Conservation (phyloP, 2,329 filamentous ascomycete species). For the Fusarium brevicatenulatum region DNA sequence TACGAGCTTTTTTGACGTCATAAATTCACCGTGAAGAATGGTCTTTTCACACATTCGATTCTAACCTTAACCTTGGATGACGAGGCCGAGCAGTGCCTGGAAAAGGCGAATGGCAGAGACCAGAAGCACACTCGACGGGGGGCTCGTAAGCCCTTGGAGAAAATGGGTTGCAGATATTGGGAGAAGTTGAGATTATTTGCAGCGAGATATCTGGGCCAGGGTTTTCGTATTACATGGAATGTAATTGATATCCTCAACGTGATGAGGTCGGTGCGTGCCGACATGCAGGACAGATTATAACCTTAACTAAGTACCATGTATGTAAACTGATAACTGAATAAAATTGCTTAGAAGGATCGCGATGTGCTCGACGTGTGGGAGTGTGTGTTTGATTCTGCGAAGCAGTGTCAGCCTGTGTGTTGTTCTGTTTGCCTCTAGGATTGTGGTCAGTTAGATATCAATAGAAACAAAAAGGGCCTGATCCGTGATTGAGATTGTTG, state of each 20-base stretch:
- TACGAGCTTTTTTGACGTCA: neutral
- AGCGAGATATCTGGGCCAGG: neutral
- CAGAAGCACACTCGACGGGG: too few species aligned
- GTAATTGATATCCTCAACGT: neutral
- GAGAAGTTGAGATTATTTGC: neutral
- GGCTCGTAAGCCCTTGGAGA: neutral
- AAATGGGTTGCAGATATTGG: neutral
- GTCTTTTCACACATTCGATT: neutral
- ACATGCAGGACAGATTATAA: neutral
- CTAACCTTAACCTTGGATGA: neutral
- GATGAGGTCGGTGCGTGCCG: neutral
- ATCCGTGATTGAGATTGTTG: too few species aligned
- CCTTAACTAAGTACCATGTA: neutral
- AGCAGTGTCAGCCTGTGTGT: neutral
- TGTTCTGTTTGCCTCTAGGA: neutral
- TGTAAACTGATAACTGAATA: neutral
- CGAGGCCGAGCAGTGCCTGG: neutral
- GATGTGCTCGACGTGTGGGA: neutral
- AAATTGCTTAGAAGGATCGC: neutral
- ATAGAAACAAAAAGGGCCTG: too few species aligned
- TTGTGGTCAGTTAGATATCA: rapidly evolving
- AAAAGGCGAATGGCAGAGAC: neutral
- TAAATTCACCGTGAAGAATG: neutral
- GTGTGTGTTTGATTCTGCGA: neutral
- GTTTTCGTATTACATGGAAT: neutral